phyloP scores from a whole-genome alignment of 1,284 basidiomycete species.

The Athelia psychrophila region DNA sequence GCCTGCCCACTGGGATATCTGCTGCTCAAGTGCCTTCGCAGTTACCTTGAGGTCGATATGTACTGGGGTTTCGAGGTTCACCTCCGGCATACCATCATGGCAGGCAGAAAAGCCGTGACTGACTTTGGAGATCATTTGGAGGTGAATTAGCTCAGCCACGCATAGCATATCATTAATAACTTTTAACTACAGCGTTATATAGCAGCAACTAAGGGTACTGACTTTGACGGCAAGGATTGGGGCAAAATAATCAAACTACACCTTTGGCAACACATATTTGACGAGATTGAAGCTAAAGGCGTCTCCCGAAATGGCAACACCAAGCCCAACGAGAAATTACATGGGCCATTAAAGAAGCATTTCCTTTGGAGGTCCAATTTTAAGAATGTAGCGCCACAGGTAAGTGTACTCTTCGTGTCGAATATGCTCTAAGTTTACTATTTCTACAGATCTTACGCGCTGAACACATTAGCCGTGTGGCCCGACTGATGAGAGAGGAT shows the following conservation, averaged over 20 bases:
- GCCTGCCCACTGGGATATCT: slow-evolving; percentile 12
- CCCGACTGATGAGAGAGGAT: slow-evolving; percentile 10
- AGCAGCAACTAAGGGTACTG: background rate
- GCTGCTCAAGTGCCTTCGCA: slow-evolving; percentile 22
- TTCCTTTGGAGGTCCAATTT: slow-evolving; percentile 29
- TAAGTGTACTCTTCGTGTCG: slow-evolving; percentile 9
- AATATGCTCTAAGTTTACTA: background rate
- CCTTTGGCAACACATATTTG: slow-evolving; percentile 22
- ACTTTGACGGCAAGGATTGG: slow-evolving; percentile 24
- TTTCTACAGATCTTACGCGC: slow-evolving; percentile 20
- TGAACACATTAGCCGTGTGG: slow-evolving; percentile 17
- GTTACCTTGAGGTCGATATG: slow-evolving; percentile 28
- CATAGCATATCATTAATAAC: background rate
- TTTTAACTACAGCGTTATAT: background rate
- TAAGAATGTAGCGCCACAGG: slow-evolving; percentile 29
- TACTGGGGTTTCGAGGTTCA: slow-evolving; percentile 28
- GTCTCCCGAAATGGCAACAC: slow-evolving; percentile 28
- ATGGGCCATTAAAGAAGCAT: slow-evolving; percentile 23
- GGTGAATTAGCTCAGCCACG: slow-evolving; percentile 8
- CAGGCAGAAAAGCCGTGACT: slow-evolving; percentile 20
- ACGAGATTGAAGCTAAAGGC: slow-evolving; percentile 32
- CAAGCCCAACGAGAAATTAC: slow-evolving; percentile 28
- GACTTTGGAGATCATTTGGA: slow-evolving; percentile 18
- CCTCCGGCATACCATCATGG: slow-evolving; percentile 23
- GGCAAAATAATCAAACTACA: slow-evolving; percentile 33